These are phyloP conservation scores for Annona squamosa DNA, from an alignment of 164 flowering plant species.

Conservation along the genomic window DNA sequence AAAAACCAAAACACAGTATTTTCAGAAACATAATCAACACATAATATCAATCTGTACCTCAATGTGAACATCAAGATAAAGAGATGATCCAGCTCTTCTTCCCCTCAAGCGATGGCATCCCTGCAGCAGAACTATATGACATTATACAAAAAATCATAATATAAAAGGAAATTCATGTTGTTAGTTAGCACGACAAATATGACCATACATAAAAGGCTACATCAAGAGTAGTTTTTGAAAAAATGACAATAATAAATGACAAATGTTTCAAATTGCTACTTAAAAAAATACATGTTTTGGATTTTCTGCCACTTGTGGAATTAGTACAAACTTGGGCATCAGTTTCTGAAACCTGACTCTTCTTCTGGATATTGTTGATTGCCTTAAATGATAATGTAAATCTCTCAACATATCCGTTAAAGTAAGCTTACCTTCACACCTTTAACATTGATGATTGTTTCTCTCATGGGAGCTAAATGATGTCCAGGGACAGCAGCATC, in stretches of 20 bases:
- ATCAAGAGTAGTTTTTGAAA: too few relatives aligned
- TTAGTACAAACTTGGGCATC: too few relatives aligned
- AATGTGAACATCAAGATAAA: constrained; percentile 89
- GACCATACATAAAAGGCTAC: too few relatives aligned
- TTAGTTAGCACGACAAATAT: too few relatives aligned
- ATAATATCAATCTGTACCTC: constrained; percentile 35
- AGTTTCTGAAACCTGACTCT: too few relatives aligned
- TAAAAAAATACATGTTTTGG: too few relatives aligned
- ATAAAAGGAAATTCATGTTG: neutral
- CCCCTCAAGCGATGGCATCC: constrained; percentile 87
- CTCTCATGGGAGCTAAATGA: constrained; percentile 48
- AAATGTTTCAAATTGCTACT: too few relatives aligned
- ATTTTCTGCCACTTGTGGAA: too few relatives aligned
- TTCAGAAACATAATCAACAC: too few relatives aligned
- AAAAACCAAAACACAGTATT: too few relatives aligned
- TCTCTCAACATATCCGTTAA: neutral
- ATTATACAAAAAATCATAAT: neutral
- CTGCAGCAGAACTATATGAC: constrained; percentile 23
- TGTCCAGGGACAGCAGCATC: constrained; percentile 82
- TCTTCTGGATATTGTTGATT: neutral
- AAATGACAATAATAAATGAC: too few relatives aligned
- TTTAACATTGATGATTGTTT: constrained; percentile 66
- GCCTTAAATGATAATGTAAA: neutral
- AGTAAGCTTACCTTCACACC: constrained; percentile 61
- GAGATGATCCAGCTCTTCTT: constrained; percentile 86